Evolutionary conservation across 257 asterid genomes (phyloP).

Genomic region (Nicotiana tabacum): DNA sequence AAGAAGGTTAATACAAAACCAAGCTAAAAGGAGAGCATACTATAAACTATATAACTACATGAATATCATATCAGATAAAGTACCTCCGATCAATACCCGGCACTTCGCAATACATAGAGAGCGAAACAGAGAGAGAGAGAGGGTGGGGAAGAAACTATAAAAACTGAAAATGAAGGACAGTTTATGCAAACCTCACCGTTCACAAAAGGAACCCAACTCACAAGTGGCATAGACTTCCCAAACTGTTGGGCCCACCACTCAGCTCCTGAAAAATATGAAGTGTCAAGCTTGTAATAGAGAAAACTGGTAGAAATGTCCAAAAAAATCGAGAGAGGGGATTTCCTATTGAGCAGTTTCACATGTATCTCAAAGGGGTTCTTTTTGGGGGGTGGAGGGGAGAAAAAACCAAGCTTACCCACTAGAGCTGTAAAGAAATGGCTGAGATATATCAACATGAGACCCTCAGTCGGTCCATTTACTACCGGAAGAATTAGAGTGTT

Average conservation of each 20-base stretch:
- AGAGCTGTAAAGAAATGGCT: slow-evolving; percentile 68
- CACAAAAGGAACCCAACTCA: slow-evolving; percentile 76
- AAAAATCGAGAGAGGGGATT: background rate
- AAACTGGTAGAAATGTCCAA: background rate
- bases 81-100: background rate
- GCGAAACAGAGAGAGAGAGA: background rate
- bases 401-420: slow-evolving; percentile 41
- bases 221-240: slow-evolving; percentile 67
- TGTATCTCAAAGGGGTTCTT: no score
- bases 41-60: background rate
- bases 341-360: background rate
- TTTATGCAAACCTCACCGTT: slow-evolving; percentile 47
- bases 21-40: background rate
- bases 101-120: background rate
- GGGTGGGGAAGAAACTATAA: background rate
- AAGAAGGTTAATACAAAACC: background rate
- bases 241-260: slow-evolving; percentile 91
- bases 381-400: no score
- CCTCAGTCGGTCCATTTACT: slow-evolving; percentile 93
- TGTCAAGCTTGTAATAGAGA: slow-evolving; percentile 12
- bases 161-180: background rate
- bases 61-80: background rate
- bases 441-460: slow-evolving; percentile 72
- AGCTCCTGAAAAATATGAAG: slow-evolving; percentile 51
- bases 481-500: slow-evolving; percentile 91